Evolutionary conservation across 495 filamentous ascomycete genomes (phyloP).

Genomic region (Patellaria atrata): DNA sequence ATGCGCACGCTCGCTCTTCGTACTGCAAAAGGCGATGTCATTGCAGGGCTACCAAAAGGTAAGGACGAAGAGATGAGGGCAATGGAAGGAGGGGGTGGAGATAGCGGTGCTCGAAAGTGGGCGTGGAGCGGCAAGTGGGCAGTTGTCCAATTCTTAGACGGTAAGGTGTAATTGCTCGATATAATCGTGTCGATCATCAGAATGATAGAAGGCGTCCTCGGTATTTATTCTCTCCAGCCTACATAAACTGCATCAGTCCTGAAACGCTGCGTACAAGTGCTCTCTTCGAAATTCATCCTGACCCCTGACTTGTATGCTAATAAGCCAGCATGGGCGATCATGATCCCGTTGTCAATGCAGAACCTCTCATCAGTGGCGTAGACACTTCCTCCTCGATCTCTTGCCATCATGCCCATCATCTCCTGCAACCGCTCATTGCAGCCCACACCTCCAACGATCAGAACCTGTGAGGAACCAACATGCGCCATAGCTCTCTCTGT

Average conservation of each 20-base stretch:
- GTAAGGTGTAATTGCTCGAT: constrained; percentile 42
- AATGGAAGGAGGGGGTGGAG: constrained; percentile 51
- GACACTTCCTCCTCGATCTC: constrained; percentile 73
- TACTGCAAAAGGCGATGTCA: constrained; percentile 90
- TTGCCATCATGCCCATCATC: constrained; percentile 98
- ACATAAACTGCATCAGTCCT: constrained; percentile 89
- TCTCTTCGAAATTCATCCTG: constrained; percentile 59
- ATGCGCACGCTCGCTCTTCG: constrained; percentile 72
- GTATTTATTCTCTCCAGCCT: constrained; percentile 64
- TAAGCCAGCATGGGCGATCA: constrained; percentile 96
- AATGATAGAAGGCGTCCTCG: background rate
- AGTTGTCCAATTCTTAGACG: constrained; percentile 75
- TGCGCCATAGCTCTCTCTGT: constrained; percentile 98
- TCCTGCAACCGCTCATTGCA: constrained; percentile 90
- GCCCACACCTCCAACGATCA: constrained; percentile 97
- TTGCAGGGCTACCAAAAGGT: constrained; percentile 73
- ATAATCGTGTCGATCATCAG: too few species aligned
- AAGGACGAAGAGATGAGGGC: constrained; percentile 63
- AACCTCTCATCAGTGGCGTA: constrained; percentile 94
- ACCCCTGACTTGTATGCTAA: constrained; percentile 71
- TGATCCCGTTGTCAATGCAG: constrained; percentile 98
- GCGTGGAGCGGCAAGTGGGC: constrained; percentile 97
- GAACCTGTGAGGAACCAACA: constrained; percentile 75
- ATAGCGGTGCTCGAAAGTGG: constrained; percentile 69
- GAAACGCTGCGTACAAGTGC: constrained; percentile 85